Evolutionary conservation across 345 rosid species (phyloP), one percentile per base, ranked within the genome.

Genomic region (Eucalyptus pumila): DNA sequence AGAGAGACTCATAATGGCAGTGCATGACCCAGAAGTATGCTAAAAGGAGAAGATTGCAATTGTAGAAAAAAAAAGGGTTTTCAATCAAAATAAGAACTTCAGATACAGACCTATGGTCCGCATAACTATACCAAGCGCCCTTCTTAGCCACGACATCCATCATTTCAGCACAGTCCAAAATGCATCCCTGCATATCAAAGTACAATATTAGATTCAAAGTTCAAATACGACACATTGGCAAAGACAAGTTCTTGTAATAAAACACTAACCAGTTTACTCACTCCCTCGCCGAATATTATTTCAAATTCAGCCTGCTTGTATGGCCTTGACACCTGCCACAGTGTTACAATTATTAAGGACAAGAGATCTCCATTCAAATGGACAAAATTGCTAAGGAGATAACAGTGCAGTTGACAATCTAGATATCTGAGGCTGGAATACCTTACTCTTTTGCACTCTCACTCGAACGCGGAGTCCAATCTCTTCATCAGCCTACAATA

Each of bases 401-500:
- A 51, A 47, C 51, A 26, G 6, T 89, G 23, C 47, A 76, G 47
- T 40, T 40, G 47, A 76, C 47, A 40, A 7, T 83, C 12, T 65
- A 89, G 26, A 60, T 49, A 89, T 44, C n/a, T 48, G 49, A 44
- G 88, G 89, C 89, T 87, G 37, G 34, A 83, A 47, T 92, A 97
- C 99, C 99, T 97, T 97, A 90, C 99, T 97, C 94, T 97, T 97
- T 91, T 96, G 99, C 88, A 97, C 98, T 92, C 99, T 96, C 48
- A 96, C 97, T 89, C 98, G 99, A 90, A 96, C 99, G 16, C 97
- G 96, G 69, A 97, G 89, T 87, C 99, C 99, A 69, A 96, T 91
- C 86, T 97, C 99, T 91, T 97, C 99, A 91, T 97, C 99, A 72
- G 98, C 99, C 94, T 97, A 76, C 85, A 76, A 76, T 21, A 76